Evolutionary conservation across 345 rosid genomes (phyloP), one percentile per base, ranked within the genome.

Genomic region (Arabidopsis thaliana): DNA sequence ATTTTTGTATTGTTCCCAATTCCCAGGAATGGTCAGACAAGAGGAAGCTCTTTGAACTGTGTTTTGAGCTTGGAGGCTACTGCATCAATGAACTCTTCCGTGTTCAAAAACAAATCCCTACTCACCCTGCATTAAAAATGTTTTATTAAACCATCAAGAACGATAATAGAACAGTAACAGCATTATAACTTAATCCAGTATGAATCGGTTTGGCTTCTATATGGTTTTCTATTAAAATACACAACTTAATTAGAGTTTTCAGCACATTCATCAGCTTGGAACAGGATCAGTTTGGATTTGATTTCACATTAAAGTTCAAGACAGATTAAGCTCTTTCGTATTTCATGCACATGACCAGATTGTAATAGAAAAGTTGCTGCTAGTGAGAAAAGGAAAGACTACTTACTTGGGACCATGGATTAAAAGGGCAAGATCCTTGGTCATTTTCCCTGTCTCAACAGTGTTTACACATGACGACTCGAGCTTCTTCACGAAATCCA

Each of bases 341-440:
- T 42, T 22, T 63, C 63, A 63, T 24, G 71, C 53, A 51, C 57
- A 48, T 48, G 60, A 66, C 53, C 41, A 57, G 44, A 59, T 8
- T 48, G 53, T 51, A 67, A 49, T 59, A 51, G 16, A 37, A 25
- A 45, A 12, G 24, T 65, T 74, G 78, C 57, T 42, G 62, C 62
- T 60, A 68, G n/a, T 59, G 57, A 52, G 41, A 42, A 32, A 61
- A 67, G 32, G 60, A 67, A 20, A 10, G 38, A 59, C 37, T 36
- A 72, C 89, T 81, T 83, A 95, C 98, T 83, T 90, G 50, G 91
- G 83, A 74, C 98, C 97, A 42, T 90, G 97, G 70, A 79, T 62
- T 74, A 94, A 80, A 73, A 94, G 74, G 69, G 97, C 92, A 73
- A 94, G 98, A 85, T 94, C 98, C 87, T 94, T 94, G 34, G 98